A percentile compares a stretch with the other conserved stretches of the same genome.
phyloP scores from a whole-genome alignment of 2,329 filamentous ascomycete species.

The Pseudodiploospora longispora region DNA sequence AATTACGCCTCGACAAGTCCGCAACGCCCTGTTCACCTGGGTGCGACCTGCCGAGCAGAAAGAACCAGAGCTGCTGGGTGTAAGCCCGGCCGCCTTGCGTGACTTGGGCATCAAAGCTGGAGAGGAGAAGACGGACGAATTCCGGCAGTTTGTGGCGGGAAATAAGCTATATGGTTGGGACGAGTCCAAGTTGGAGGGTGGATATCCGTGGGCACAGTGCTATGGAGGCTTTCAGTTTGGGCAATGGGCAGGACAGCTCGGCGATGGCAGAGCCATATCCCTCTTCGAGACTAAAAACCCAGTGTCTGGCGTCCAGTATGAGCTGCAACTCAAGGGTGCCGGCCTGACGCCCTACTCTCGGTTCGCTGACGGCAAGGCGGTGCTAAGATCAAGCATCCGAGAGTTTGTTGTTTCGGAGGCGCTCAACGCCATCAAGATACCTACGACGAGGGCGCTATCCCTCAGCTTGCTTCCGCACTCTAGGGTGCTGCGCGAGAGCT shows the following conservation, averaged over 20 bases:
- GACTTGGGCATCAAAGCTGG: slow-evolving; percentile 69
- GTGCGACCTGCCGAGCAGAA: slow-evolving; percentile 70
- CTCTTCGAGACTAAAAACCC: slow-evolving; percentile 84
- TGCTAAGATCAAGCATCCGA: slow-evolving; percentile 83
- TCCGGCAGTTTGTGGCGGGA: slow-evolving; percentile 69
- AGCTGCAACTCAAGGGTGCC: slow-evolving; percentile 90
- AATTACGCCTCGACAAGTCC: slow-evolving; percentile 75
- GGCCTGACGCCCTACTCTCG: slow-evolving; percentile 90
- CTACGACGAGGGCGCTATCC: slow-evolving; percentile 77
- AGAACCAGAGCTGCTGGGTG: slow-evolving; percentile 69
- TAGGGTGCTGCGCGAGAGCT: slow-evolving; percentile 66
- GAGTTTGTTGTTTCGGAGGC: slow-evolving; percentile 92
- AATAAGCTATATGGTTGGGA: slow-evolving; percentile 78
- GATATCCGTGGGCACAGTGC: slow-evolving; percentile 97
- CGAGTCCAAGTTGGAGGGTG: slow-evolving; percentile 53
- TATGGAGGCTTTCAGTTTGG: slow-evolving; percentile 82
- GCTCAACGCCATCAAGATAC: slow-evolving; percentile 76
- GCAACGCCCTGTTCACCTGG: slow-evolving; percentile 79
- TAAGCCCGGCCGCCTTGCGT: slow-evolving; percentile 68
- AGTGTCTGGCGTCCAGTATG: slow-evolving; percentile 63
- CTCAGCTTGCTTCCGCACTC: slow-evolving; percentile 67
- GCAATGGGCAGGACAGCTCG: slow-evolving; percentile 90
- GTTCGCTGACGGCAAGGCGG: slow-evolving; percentile 93
- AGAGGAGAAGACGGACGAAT: slow-evolving; percentile 64
- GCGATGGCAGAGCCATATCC: slow-evolving; percentile 89